These are phyloP conservation scores for Erysimum cheiranthoides DNA, from an alignment of 345 rosid genomes.

Conservation along the genomic window DNA sequence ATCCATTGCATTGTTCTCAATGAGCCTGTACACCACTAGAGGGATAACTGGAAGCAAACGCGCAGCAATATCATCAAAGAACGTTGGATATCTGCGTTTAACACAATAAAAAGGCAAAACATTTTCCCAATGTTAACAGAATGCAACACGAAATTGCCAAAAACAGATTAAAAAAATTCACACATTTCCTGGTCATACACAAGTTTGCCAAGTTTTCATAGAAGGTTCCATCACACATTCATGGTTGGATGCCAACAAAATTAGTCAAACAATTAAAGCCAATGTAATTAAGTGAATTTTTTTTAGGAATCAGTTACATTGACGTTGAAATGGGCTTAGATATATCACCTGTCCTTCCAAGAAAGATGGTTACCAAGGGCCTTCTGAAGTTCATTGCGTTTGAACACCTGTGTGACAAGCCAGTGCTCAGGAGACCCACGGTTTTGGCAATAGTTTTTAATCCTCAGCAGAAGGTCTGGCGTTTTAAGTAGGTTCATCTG, in stretches of 20 bases:
- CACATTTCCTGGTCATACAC: slow-evolving; percentile 9
- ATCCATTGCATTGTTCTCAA: slow-evolving; percentile 89
- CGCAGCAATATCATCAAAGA: slow-evolving; percentile 93
- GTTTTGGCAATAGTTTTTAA: slow-evolving; percentile 60
- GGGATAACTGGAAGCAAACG: slow-evolving; percentile 96
- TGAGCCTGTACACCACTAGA: slow-evolving; percentile 84
- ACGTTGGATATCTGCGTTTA: slow-evolving; percentile 82
- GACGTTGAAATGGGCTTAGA: slow-evolving; percentile 20
- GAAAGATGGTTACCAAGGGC: slow-evolving; percentile 99
- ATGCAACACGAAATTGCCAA: background rate
- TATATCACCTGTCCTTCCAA: slow-evolving; percentile 90
- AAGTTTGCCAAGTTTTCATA: slow-evolving; percentile 29
- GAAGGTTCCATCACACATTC: slow-evolving; percentile 17
- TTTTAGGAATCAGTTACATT: slow-evolving; percentile 1
- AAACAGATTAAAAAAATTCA: background rate
- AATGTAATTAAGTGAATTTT: slow-evolving; percentile 14
- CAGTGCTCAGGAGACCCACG: slow-evolving; percentile 90
- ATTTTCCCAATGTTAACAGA: slow-evolving; percentile 17
- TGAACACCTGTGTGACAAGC: slow-evolving; percentile 76
- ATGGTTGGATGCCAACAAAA: slow-evolving; percentile 21
- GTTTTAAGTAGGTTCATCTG: slow-evolving; percentile 64
- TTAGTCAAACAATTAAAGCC: slow-evolving; percentile 21
- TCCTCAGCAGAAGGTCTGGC: slow-evolving; percentile 81
- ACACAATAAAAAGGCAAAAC: slow-evolving; percentile 21
- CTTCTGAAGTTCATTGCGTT: slow-evolving; percentile 84